Percentiles rank a stretch among this genome's conserved stretches.
Conservation (phyloP, 2,329 filamentous ascomycete genomes). For the Exophiala phaeomuriformis region DNA sequence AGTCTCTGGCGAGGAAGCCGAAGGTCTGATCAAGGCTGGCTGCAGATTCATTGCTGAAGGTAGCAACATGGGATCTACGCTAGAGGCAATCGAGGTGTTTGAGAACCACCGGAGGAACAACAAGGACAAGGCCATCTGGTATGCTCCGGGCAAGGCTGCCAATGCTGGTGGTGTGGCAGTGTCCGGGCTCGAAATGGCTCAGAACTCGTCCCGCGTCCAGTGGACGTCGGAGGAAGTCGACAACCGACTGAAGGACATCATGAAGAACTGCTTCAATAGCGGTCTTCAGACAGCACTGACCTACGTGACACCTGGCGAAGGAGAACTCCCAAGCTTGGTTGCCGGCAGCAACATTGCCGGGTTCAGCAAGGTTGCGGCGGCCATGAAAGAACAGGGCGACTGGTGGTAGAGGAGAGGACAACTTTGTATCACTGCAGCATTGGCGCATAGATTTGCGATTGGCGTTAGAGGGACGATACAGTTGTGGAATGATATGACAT, state of each 20-base stretch:
- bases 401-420: slow-evolving; percentile 56
- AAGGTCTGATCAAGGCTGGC: slow-evolving; percentile 68
- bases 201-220: slow-evolving; percentile 80
- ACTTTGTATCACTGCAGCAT: no score
- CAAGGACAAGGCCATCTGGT: slow-evolving; percentile 77
- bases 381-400: slow-evolving; percentile 95
- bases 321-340: slow-evolving; percentile 80
- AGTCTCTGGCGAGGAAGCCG: slow-evolving; percentile 83
- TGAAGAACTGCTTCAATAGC: slow-evolving; percentile 88
- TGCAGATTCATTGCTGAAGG: slow-evolving; percentile 87
- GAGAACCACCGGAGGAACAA: slow-evolving; percentile 65
- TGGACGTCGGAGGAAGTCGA: slow-evolving; percentile 92
- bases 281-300: slow-evolving; percentile 82
- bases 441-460: background rate
- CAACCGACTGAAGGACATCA: slow-evolving; percentile 81
- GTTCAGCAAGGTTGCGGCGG: slow-evolving; percentile 89
- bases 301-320: slow-evolving; percentile 71
- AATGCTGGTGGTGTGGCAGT: slow-evolving; percentile 97
- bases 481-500: background rate
- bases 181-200: slow-evolving; percentile 96
- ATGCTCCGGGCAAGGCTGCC: slow-evolving; percentile 92
- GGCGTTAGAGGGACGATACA: background rate
- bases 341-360: slow-evolving; percentile 96
- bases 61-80: slow-evolving; percentile 98
- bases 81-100: slow-evolving; percentile 88